Conservation (phyloP, 805 yeast genomes). For the Cyberlindnera galapagoensis region DNA sequence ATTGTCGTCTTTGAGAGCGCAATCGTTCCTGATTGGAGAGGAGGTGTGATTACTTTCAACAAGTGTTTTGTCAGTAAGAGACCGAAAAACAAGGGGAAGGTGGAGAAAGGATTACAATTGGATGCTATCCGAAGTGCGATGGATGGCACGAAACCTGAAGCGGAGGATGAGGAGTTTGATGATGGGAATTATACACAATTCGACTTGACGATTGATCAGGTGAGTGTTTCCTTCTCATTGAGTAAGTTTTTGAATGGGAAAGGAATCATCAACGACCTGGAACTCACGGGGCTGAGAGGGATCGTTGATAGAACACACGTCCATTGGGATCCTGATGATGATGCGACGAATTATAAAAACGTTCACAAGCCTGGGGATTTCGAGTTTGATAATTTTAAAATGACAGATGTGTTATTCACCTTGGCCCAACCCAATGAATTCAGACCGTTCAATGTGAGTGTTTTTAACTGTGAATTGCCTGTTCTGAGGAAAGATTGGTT, state of each 20-base stretch:
- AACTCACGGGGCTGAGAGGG: slow-evolving; percentile 83
- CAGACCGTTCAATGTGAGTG: slow-evolving; percentile 78
- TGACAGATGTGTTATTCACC: slow-evolving; percentile 83
- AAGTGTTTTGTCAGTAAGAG: slow-evolving; percentile 83
- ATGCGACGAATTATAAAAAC: slow-evolving; percentile 75
- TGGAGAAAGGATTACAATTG: slow-evolving; percentile 66
- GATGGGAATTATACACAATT: slow-evolving; percentile 97
- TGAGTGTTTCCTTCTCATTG: slow-evolving; percentile 73
- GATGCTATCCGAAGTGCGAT: slow-evolving; percentile 54
- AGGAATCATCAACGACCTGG: slow-evolving; percentile 78
- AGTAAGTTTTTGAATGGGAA: slow-evolving; percentile 84
- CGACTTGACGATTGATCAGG: slow-evolving; percentile 83
- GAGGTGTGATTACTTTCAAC: slow-evolving; percentile 75
- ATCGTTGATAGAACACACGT: slow-evolving; percentile 89
- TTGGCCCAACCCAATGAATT: slow-evolving; percentile 75
- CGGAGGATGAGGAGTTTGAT: slow-evolving; percentile 38
- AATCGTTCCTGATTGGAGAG: slow-evolving; percentile 89
- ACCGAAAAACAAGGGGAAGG: slow-evolving; percentile 51
- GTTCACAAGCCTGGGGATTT: slow-evolving; percentile 82
- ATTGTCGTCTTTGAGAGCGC: slow-evolving; percentile 90
- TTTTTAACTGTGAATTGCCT: slow-evolving; percentile 81
- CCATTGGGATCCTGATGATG: slow-evolving; percentile 73
- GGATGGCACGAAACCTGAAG: slow-evolving; percentile 4
- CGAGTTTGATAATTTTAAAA: slow-evolving; percentile 73
- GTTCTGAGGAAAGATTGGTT: slow-evolving; percentile 88